Conservation (phyloP, 2,329 filamentous ascomycete genomes). For the Coniochaeta sp. region DNA sequence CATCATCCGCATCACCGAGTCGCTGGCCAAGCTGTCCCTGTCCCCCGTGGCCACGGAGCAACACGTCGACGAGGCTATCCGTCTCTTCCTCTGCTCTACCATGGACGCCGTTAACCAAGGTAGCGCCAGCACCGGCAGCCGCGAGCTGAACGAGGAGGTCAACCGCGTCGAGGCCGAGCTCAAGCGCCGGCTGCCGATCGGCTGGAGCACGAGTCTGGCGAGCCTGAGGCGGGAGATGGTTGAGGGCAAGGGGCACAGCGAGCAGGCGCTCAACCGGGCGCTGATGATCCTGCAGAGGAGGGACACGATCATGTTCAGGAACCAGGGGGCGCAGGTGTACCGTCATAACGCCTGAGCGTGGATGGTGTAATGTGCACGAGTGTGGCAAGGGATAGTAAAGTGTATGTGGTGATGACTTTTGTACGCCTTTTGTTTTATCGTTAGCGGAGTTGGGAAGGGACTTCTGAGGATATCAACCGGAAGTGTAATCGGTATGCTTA, state of each 20-base stretch:
- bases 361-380: background rate
- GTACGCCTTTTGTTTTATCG: background rate
- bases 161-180: constrained; percentile 83
- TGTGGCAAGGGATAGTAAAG: background rate
- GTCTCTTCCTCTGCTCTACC: constrained; percentile 89
- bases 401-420: background rate
- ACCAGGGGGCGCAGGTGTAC: constrained; percentile 69
- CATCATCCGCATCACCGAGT: constrained; percentile 94
- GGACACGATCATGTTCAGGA: constrained; percentile 77
- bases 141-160: constrained; percentile 87
- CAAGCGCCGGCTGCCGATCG: constrained; percentile 79
- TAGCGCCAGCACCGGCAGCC: constrained; percentile 64
- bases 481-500: background rate
- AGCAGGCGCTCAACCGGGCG: constrained; percentile 77
- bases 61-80: constrained; percentile 95
- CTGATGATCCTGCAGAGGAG: constrained; percentile 79
- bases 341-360: constrained; percentile 40
- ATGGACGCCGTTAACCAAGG: constrained; percentile 97
- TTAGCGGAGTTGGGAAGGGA: background rate
- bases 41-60: constrained; percentile 80
- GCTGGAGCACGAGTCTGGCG: constrained; percentile 87
- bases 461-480: background rate
- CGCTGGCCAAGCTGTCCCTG: constrained; percentile 83
- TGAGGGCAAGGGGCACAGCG: constrained; percentile 82
- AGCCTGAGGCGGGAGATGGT: constrained; percentile 87